A percentile compares a stretch with the other conserved stretches of the same genome.
Conservation (phyloP, 129 eudicot species). For the Flaveria sonorensis region DNA sequence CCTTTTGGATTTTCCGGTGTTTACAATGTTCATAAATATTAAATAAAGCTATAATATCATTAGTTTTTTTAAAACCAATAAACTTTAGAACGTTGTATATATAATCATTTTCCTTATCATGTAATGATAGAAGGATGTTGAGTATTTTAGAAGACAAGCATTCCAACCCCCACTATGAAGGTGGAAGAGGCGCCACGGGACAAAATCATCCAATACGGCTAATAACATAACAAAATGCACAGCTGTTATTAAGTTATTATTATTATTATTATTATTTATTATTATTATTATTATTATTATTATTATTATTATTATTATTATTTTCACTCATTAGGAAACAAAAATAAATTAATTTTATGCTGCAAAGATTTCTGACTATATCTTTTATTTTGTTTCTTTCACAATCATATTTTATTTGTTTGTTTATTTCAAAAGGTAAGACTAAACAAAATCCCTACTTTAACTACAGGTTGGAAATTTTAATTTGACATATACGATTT, state of each 20-base stretch:
- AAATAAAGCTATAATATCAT: too few species aligned
- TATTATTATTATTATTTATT: background rate
- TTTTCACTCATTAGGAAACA: background rate
- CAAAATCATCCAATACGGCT: background rate
- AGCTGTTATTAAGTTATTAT: background rate
- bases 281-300: background rate
- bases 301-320: background rate
- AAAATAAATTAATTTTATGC: slow-evolving; percentile 4
- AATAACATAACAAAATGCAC: slow-evolving; percentile 13
- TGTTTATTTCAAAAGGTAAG: background rate
- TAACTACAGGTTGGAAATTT: background rate
- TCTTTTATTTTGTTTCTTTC: slow-evolving; percentile 5
- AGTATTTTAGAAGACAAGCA: slow-evolving; percentile 18
- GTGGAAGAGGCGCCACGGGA: slow-evolving; percentile 21
- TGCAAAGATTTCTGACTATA: background rate
- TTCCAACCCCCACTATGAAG: background rate
- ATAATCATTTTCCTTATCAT: background rate
- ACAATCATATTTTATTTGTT: background rate
- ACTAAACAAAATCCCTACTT: background rate
- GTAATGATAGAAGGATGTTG: slow-evolving; percentile 2
- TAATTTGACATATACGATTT: background rate
- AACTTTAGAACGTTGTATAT: too few species aligned
- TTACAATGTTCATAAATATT: too few species aligned
- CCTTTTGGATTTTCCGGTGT: too few species aligned
- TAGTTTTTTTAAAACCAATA: too few species aligned